Evolutionary conservation across 2,329 filamentous ascomycete species (phyloP).

Genomic region (Fusarium veterinarium): DNA sequence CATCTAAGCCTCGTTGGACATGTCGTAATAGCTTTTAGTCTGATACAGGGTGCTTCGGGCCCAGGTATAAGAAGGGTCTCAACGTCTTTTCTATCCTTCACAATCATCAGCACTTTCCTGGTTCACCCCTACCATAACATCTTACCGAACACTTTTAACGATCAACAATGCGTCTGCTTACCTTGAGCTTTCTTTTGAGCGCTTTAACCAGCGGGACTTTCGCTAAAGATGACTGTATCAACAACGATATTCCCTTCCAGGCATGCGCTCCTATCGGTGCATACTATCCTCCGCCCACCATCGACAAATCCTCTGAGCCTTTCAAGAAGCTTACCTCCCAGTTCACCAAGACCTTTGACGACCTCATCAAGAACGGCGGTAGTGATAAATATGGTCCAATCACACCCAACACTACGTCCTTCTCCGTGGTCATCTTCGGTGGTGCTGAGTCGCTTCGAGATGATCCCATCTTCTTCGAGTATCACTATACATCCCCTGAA

Average conservation of each 20-base stretch:
- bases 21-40: background rate
- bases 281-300: conserved; percentile 35
- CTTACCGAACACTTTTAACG: rapidly evolving
- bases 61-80: background rate
- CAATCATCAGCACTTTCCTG: background rate
- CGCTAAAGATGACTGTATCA: background rate
- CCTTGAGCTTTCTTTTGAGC: background rate
- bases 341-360: conserved; percentile 28
- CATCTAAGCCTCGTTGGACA: background rate
- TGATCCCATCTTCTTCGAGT: conserved; percentile 34
- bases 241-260: conserved; percentile 24
- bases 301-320: conserved; percentile 4
- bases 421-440: conserved; percentile 35
- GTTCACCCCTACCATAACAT: background rate
- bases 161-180: background rate
- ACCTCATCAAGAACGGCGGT: conserved; percentile 15
- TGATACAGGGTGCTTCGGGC: rapidly evolving
- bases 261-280: conserved; percentile 36
- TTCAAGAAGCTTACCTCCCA: background rate
- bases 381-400: conserved; percentile 36
- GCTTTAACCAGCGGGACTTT: background rate
- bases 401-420: conserved; percentile 30
- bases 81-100: rapidly evolving
- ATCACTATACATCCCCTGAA: conserved; percentile 36
- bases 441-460: conserved; percentile 9